phyloP scores from a whole-genome alignment of 768 basidiomycete genomes.

The Sporobolomyces roseus region DNA sequence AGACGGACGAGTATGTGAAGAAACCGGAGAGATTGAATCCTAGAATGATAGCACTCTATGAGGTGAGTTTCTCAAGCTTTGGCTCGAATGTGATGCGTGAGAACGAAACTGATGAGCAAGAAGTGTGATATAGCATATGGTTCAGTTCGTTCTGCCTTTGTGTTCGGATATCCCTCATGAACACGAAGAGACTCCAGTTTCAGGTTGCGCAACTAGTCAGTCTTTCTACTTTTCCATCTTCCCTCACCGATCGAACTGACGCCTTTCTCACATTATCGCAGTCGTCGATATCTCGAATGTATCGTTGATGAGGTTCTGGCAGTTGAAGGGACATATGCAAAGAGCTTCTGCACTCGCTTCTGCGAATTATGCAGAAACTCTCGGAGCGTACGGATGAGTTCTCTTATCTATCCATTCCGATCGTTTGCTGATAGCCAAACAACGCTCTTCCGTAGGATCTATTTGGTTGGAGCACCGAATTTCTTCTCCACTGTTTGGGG shows the following conservation, averaged over 20 bases:
- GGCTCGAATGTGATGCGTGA: too few species aligned
- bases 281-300: slow-evolving; percentile 70
- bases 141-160: slow-evolving; percentile 61
- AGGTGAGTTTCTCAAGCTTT: too few species aligned
- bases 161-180: slow-evolving; percentile 61
- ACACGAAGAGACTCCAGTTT: slow-evolving; percentile 30
- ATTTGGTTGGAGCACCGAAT: slow-evolving; percentile 69
- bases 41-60: slow-evolving; percentile 60
- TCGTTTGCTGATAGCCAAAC: neutral
- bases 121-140: slow-evolving; percentile 65
- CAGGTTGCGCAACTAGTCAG: slow-evolving; percentile 25
- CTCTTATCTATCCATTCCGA: neutral
- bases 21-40: slow-evolving; percentile 60
- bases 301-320: slow-evolving; percentile 65
- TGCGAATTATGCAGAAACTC: slow-evolving; percentile 76
- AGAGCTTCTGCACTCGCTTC: slow-evolving; percentile 71
- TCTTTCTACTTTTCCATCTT: neutral
- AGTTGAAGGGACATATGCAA: slow-evolving; percentile 57
- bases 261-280: slow-evolving; percentile 25
- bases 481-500: slow-evolving; percentile 81
- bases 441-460: slow-evolving; percentile 14
- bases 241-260: neutral
- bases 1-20: slow-evolving; percentile 62
- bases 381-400: slow-evolving; percentile 59
- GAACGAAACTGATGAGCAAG: too few species aligned